These are phyloP conservation scores for Collybia sordida DNA, from an alignment of 768 basidiomycete species.

Conservation along the genomic window DNA sequence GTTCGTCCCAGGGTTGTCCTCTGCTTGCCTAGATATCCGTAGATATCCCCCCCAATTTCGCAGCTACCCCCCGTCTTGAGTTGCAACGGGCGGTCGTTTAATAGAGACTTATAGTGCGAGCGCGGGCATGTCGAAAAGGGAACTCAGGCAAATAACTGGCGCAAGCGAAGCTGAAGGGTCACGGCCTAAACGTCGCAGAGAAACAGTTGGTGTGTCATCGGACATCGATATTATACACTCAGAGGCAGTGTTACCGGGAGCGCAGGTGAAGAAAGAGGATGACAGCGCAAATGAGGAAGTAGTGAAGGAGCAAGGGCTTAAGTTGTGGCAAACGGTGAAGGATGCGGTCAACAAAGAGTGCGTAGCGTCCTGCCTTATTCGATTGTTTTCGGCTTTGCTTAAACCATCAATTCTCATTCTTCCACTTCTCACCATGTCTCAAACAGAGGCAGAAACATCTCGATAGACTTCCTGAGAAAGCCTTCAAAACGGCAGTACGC, in stretches of 20 bases:
- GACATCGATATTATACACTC: slow-evolving; percentile 41
- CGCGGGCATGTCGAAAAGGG: slow-evolving; percentile 39
- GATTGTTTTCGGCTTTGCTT: slow-evolving; percentile 35
- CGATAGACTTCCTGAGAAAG: slow-evolving; percentile 64
- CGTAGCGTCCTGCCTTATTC: slow-evolving; percentile 54
- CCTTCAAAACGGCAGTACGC: slow-evolving; percentile 75
- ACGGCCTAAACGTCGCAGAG: slow-evolving; percentile 45
- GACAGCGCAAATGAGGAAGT: slow-evolving; percentile 30
- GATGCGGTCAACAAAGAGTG: slow-evolving; percentile 88
- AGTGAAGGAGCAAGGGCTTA: slow-evolving; percentile 67
- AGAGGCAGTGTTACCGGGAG: slow-evolving; percentile 25
- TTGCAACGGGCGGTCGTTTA: slow-evolving; percentile 4
- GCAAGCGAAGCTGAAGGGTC: slow-evolving; percentile 35
- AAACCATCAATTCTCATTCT: slow-evolving; percentile 26
- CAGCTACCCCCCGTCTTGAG: slow-evolving; percentile 4
- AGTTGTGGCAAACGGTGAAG: slow-evolving; percentile 76
- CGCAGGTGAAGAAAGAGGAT: slow-evolving; percentile 15
- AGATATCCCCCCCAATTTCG: slow-evolving; percentile 8
- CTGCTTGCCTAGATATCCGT: slow-evolving; percentile 8
- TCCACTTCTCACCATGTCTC: slow-evolving; percentile 20
- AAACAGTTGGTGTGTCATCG: slow-evolving; percentile 31
- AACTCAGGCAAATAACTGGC: slow-evolving; percentile 33
- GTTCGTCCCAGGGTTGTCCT: slow-evolving; percentile 10
- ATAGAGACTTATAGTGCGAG: slow-evolving; percentile 1
- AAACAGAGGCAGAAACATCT: slow-evolving; percentile 60